Percentiles rank a stretch among this genome's conserved stretches.
phyloP scores from a whole-genome alignment of 2,329 filamentous ascomycete genomes.

The Hymenoscyphus salicellus region DNA sequence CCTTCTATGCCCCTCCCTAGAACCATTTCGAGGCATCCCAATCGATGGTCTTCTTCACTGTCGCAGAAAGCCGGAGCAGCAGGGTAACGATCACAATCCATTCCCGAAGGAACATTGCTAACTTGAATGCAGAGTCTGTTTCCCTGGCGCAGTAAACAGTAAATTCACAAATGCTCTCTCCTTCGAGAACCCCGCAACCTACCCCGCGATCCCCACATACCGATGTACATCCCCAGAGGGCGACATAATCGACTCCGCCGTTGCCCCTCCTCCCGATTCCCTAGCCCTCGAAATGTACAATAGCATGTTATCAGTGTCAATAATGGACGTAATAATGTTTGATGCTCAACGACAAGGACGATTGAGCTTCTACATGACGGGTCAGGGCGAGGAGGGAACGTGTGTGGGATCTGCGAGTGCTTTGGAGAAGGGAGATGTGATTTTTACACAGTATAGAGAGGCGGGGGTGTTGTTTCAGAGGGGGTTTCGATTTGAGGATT shows the following conservation, averaged over 20 bases:
- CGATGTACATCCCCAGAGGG: constrained; percentile 85
- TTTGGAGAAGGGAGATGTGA: constrained; percentile 76
- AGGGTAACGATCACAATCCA: constrained; percentile 21
- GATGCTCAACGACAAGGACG: constrained; percentile 80
- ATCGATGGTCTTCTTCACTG: constrained; percentile 30
- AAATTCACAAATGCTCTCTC: constrained; percentile 79
- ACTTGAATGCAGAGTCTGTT: constrained; percentile 50
- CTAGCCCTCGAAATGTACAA: constrained; percentile 39
- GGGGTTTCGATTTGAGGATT: constrained; percentile 81
- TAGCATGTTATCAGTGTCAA: constrained; percentile 66
- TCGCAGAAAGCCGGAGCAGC: constrained; percentile 31
- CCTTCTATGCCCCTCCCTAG: neutral
- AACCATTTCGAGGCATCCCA: neutral
- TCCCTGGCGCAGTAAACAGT: constrained; percentile 93
- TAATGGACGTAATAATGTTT: constrained; percentile 98
- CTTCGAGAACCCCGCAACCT: constrained; percentile 71
- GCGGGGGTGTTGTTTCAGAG: constrained; percentile 87
- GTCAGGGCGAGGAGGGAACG: constrained; percentile 65
- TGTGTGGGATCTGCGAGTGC: constrained; percentile 85
- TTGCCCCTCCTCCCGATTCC: constrained; percentile 48
- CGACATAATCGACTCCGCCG: constrained; percentile 70
- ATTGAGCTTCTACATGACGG: constrained; percentile 81
- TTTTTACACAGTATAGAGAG: constrained; percentile 94
- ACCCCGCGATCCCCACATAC: constrained; percentile 68
- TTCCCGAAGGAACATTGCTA: constrained; percentile 10